Conservation (phyloP, 2,329 filamentous ascomycete genomes). For the Akanthomyces muscarius region DNA sequence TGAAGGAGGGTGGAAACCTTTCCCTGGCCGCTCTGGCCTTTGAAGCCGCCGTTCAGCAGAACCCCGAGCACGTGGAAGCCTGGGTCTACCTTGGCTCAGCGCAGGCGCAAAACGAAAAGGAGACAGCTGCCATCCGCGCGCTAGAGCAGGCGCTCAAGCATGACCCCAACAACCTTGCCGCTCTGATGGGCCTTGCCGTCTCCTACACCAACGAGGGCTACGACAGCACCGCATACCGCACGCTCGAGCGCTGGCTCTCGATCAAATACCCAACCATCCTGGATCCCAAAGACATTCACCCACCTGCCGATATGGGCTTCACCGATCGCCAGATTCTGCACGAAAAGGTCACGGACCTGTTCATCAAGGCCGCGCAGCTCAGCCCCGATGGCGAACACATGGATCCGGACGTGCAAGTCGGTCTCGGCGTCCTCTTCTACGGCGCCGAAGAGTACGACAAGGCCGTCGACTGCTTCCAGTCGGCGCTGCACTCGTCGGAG, state of each 20-base stretch:
- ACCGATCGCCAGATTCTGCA: slow-evolving; percentile 88
- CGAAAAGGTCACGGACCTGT: slow-evolving; percentile 83
- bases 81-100: slow-evolving; percentile 91
- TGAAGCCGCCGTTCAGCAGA: slow-evolving; percentile 89
- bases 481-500: slow-evolving; percentile 82
- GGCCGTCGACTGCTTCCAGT: slow-evolving; percentile 95
- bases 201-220: slow-evolving; percentile 99
- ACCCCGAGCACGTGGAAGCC: slow-evolving; percentile 81
- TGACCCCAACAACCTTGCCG: slow-evolving; percentile 80
- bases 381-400: slow-evolving; percentile 91
- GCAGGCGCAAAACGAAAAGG: slow-evolving; percentile 98
- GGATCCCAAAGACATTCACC: slow-evolving; percentile 66
- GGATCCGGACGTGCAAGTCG: slow-evolving; percentile 98
- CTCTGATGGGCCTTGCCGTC: slow-evolving; percentile 91
- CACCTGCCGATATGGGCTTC: slow-evolving; percentile 82
- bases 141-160: slow-evolving; percentile 86
- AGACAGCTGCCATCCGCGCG: slow-evolving; percentile 89
- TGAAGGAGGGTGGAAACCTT: slow-evolving; percentile 89
- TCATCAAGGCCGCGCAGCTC: slow-evolving; percentile 87
- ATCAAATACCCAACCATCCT: slow-evolving; percentile 86
- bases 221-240: slow-evolving; percentile 93
- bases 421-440: slow-evolving; percentile 94
- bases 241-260: slow-evolving; percentile 94
- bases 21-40: slow-evolving; percentile 92
- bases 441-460: slow-evolving; percentile 97